Base-by-base conservation (phyloP, 2,329 filamentous ascomycete genomes). In the Knoxdaviesia capensis region DNA sequence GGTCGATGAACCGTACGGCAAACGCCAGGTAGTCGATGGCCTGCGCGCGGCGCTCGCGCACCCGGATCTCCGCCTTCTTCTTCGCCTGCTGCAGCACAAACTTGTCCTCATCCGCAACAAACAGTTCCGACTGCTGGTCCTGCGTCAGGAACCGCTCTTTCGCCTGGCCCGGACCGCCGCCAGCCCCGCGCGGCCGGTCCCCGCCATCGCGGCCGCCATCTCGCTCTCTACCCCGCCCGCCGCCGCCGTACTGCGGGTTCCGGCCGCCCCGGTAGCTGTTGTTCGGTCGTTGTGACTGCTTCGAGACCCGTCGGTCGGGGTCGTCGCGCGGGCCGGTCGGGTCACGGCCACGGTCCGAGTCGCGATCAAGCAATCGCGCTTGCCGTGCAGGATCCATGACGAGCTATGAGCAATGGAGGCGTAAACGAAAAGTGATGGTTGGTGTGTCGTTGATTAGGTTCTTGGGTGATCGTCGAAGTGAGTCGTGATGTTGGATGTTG, bases 71-170 rank as follows among this genome's bases (percentile, higher is more conserved):
- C 36, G 90, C 88, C 65, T 94, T 96, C 66, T 92, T 96, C 68
- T 96, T 98, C 39, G 88, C 81, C 61, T 98, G 90, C 59, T 86
- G 87, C 53, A 98, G 65, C 44, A 96, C 90, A 54, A 98, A 98
- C 48, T 80, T 78, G 63, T 98, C 90, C 59, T 98, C 90, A 52
- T 93, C 83, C 41, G 88, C 83, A 20, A 96, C 83, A 68, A 90
- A 98, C 54, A 80, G 71, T 30, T 77, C 69, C 49, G 77, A 80
- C 54, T 85, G 79, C 54, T 87, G 78, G 52, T 86, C 81, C 54
- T 85, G 74, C 44, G 79, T 80, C 46, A 83, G 60, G 50, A 68
- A 71, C 42, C 54, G 59, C n/a, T 58, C 51, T 55, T 52, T 45
- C 52, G 52, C 29, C 53, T 48, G 28, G 51, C 45, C 43, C 52